phyloP scores from a whole-genome alignment of 2,329 filamentous ascomycete genomes.

The Fusarium irregulare region DNA sequence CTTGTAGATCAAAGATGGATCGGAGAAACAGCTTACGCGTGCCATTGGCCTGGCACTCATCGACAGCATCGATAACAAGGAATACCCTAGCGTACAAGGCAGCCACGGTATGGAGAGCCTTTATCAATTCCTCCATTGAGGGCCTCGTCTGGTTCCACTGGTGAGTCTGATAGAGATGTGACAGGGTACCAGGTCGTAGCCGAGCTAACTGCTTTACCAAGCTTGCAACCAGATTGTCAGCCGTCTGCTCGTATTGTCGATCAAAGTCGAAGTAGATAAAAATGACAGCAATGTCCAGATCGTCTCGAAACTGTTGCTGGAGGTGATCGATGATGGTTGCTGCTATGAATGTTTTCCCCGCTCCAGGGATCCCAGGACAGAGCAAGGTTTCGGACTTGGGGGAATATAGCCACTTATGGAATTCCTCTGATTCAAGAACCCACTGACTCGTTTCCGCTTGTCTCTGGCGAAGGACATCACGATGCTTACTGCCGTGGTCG shows the following conservation, averaged over 20 bases:
- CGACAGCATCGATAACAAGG: not conserved
- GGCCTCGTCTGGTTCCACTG: not conserved
- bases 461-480: not conserved
- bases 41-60: not conserved
- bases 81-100: not conserved
- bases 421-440: not conserved
- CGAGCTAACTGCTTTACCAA: not conserved
- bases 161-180: not conserved
- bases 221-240: not conserved
- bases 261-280: conserved; percentile 8
- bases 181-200: not conserved
- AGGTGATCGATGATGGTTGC: not conserved
- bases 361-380: conserved; percentile 3
- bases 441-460: not conserved
- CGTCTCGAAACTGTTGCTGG: not conserved
- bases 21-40: not conserved
- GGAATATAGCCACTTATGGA: not conserved
- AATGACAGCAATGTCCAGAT: not conserved
- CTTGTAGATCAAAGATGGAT: conserved; percentile 2
- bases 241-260: not conserved
- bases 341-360: conserved; percentile 10
- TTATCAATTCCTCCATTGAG: not conserved
- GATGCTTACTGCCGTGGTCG: not conserved
- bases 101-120: not conserved
- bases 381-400: not conserved